Evolutionary conservation across 2,329 filamentous ascomycete species (phyloP).

Genomic region (Ophiostoma pallidulum): DNA sequence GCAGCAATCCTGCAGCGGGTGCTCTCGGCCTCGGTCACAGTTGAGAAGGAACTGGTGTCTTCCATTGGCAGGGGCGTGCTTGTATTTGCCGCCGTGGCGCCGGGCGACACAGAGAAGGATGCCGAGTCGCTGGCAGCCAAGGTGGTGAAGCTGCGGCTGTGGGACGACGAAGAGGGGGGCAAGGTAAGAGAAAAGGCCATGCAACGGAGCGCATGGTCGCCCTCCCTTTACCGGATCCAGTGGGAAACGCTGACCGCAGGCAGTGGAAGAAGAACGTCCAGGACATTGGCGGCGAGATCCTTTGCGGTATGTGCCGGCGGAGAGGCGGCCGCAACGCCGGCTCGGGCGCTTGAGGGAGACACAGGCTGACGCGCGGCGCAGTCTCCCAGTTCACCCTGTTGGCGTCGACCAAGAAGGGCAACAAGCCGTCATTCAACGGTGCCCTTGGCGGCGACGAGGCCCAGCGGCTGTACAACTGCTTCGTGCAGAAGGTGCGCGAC

Average conservation of each 20-base stretch:
- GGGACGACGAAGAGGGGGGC: constrained; percentile 69
- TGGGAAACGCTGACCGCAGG: background rate
- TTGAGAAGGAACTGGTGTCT: constrained; percentile 82
- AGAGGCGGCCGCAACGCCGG: too few relatives aligned
- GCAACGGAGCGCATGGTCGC: too few relatives aligned
- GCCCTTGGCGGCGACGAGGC: constrained; percentile 73
- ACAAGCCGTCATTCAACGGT: constrained; percentile 89
- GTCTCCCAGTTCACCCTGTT: constrained; percentile 96
- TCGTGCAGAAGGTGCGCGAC: constrained; percentile 65
- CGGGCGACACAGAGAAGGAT: constrained; percentile 83
- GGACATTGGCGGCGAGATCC: constrained; percentile 81
- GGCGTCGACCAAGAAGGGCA: constrained; percentile 89
- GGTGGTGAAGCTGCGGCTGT: constrained; percentile 81
- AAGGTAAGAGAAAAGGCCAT: too few relatives aligned
- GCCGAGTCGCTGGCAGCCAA: constrained; percentile 75
- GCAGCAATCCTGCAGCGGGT: constrained; percentile 87
- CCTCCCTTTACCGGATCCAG: too few relatives aligned
- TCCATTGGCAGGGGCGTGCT: constrained; percentile 84
- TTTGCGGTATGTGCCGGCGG: constrained; percentile 61
- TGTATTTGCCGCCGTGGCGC: constrained; percentile 84
- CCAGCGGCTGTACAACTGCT: constrained; percentile 71
- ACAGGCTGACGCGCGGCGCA: constrained; percentile 27
- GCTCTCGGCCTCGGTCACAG: constrained; percentile 88
- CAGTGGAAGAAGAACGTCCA: constrained; percentile 81
- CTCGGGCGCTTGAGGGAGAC: too few relatives aligned